phyloP scores from a whole-genome alignment of 768 basidiomycete genomes.

The Hypholoma fasciculare region DNA sequence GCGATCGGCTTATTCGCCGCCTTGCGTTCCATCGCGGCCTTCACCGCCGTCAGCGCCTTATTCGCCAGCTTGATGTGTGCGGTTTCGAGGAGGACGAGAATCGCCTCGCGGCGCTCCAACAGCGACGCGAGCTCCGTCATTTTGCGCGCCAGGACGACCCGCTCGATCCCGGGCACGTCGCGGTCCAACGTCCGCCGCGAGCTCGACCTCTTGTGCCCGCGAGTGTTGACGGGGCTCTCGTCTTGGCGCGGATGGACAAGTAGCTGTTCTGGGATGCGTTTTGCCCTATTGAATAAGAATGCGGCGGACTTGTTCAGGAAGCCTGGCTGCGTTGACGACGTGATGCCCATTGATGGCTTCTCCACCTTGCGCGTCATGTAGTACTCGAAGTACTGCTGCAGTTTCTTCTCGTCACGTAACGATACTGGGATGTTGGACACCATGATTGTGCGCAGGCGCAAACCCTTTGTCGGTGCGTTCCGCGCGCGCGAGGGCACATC shows the following conservation, averaged over 20 bases:
- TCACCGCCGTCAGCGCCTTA: conserved; percentile 56
- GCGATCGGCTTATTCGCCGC: conserved; percentile 33
- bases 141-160: conserved; percentile 77
- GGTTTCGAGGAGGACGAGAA: conserved; percentile 72
- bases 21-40: conserved; percentile 44
- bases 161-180: conserved; percentile 57
- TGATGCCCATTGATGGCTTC: conserved; percentile 60
- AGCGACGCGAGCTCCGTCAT: conserved; percentile 82
- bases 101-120: conserved; percentile 69
- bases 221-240: conserved; percentile 17
- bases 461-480: conserved; percentile 48
- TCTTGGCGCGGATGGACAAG: conserved; percentile 28
- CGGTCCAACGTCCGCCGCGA: conserved; percentile 6
- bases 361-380: conserved; percentile 67
- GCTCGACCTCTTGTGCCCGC: conserved; percentile 8
- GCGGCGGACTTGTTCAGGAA: conserved; percentile 62
- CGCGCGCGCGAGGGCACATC: conserved; percentile 36
- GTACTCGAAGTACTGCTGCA: conserved; percentile 85
- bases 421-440: conserved; percentile 73
- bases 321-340: conserved; percentile 62
- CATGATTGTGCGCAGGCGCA: conserved; percentile 78
- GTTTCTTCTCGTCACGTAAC: conserved; percentile 72
- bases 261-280: conserved; percentile 41
- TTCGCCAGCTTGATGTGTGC: conserved; percentile 77
- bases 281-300: conserved; percentile 62